Percentiles rank a stretch among this genome's conserved stretches.
These are phyloP conservation scores for Hibiscus trionum DNA, from an alignment of 345 rosid genomes.

Conservation along the genomic window DNA sequence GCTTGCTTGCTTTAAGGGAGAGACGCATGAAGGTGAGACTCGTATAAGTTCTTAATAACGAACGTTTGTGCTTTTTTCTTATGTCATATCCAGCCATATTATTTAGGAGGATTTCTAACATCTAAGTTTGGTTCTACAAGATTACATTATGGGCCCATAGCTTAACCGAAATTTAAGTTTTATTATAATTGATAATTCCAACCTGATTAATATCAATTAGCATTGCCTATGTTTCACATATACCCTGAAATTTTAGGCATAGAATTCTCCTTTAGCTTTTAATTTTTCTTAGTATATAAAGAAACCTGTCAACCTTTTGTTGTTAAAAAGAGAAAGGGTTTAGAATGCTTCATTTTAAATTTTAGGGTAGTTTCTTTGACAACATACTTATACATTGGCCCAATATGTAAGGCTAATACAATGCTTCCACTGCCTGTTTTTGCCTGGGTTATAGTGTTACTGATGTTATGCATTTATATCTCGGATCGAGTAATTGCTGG, in stretches of 20 bases:
- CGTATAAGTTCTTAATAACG: not conserved
- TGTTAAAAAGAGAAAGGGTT: not conserved
- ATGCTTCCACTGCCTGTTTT: no score
- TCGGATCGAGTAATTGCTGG: not conserved
- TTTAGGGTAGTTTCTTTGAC: not conserved
- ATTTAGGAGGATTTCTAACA: not conserved
- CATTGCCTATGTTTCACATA: not conserved
- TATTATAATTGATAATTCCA: no score
- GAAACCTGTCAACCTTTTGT: not conserved
- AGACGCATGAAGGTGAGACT: slow-evolving; percentile 83
- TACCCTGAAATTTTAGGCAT: not conserved
- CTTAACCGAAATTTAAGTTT: no score
- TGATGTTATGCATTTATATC: not conserved
- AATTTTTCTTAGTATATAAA: not conserved
- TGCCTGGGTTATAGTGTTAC: not conserved
- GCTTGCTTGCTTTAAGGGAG: slow-evolving; percentile 89
- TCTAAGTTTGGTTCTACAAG: not conserved
- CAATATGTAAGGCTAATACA: not conserved
- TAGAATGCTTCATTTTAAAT: not conserved
- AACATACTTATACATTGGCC: not conserved
- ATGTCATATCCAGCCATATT: not conserved
- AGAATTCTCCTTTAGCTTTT: not conserved
- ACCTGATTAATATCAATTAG: not conserved
- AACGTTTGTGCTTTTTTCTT: not conserved
- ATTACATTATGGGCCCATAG: not conserved